Evolutionary conservation across 306 rosid species (phyloP).

Genomic region (Cicer judaicum): DNA sequence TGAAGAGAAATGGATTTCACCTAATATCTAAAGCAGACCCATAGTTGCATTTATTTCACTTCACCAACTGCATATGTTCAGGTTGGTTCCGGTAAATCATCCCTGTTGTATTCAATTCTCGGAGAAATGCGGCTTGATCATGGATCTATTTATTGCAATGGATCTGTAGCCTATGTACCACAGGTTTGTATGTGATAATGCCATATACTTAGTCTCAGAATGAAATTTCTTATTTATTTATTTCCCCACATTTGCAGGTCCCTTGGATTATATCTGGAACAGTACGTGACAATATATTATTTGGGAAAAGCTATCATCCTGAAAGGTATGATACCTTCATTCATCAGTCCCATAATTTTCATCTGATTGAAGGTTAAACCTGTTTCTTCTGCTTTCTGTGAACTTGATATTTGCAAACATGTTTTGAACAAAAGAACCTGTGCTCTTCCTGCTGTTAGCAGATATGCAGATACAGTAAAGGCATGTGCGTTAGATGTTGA

Average conservation of each 20-base stretch:
- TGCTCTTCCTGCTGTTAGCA: slow-evolving; percentile 48
- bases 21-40: slow-evolving; percentile 3
- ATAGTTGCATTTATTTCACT: slow-evolving; percentile 32
- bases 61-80: slow-evolving; percentile 55
- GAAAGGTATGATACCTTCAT: slow-evolving; percentile 59
- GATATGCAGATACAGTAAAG: slow-evolving; percentile 73
- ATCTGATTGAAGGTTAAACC: slow-evolving; percentile 25
- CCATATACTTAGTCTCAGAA: slow-evolving; percentile 29
- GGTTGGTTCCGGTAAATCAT: slow-evolving; percentile 99
- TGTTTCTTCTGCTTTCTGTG: slow-evolving; percentile 20
- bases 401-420: slow-evolving; percentile 27
- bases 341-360: slow-evolving; percentile 28
- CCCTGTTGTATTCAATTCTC: slow-evolving; percentile 75
- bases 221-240: slow-evolving; percentile 38
- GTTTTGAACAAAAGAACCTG: slow-evolving; percentile 25
- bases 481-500: slow-evolving; percentile 88
- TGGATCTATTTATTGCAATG: slow-evolving; percentile 67
- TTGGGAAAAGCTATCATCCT: slow-evolving; percentile 73
- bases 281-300: slow-evolving; percentile 84
- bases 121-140: slow-evolving; percentile 70
- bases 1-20: slow-evolving; percentile 31
- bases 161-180: slow-evolving; percentile 85
- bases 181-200: slow-evolving; percentile 65
- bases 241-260: slow-evolving; percentile 60
- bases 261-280: slow-evolving; percentile 98